Evolutionary conservation across 2,329 filamentous ascomycete genomes (phyloP).

Genomic region (Fusarium secorum): DNA sequence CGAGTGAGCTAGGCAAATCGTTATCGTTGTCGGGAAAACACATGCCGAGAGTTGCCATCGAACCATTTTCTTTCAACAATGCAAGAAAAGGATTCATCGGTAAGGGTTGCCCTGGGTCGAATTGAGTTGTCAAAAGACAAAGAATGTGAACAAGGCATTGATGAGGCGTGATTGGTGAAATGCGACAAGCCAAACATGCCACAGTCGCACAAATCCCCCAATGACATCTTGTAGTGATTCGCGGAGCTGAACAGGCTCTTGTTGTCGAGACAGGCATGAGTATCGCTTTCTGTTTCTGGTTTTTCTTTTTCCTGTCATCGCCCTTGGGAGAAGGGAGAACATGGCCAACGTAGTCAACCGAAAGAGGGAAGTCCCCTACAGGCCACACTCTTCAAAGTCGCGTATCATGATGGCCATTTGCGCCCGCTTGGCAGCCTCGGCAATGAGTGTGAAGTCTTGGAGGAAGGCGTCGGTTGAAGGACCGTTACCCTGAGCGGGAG

Average conservation of each 20-base stretch:
- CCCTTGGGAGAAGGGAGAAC: neutral
- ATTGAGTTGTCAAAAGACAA: conserved; percentile 9
- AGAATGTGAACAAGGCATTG: conserved; percentile 13
- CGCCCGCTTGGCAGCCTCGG: conserved; percentile 91
- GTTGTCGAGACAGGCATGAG: neutral
- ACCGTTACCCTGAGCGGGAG: conserved; percentile 44
- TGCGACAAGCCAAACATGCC: conserved; percentile 16
- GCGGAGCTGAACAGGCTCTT: neutral
- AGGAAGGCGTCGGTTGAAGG: conserved; percentile 68
- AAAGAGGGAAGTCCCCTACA: conserved; percentile 48
- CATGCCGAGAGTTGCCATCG: conserved; percentile 29
- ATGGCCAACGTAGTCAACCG: neutral
- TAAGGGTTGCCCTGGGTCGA: conserved; percentile 9
- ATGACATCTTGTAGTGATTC: neutral
- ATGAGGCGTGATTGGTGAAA: conserved; percentile 14
- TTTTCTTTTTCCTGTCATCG: neutral
- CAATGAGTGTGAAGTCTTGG: conserved; percentile 83
- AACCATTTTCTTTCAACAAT: conserved; percentile 29
- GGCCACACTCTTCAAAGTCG: conserved; percentile 78
- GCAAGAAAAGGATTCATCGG: conserved; percentile 3
- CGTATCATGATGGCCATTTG: conserved; percentile 89
- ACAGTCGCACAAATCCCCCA: conserved; percentile 9
- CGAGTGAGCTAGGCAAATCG: neutral
- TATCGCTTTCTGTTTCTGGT: neutral
- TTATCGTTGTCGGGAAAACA: conserved; percentile 10